These are phyloP conservation scores for Nicotiana tomentosiformis DNA, from an alignment of 257 asterid genomes.

Conservation along the genomic window DNA sequence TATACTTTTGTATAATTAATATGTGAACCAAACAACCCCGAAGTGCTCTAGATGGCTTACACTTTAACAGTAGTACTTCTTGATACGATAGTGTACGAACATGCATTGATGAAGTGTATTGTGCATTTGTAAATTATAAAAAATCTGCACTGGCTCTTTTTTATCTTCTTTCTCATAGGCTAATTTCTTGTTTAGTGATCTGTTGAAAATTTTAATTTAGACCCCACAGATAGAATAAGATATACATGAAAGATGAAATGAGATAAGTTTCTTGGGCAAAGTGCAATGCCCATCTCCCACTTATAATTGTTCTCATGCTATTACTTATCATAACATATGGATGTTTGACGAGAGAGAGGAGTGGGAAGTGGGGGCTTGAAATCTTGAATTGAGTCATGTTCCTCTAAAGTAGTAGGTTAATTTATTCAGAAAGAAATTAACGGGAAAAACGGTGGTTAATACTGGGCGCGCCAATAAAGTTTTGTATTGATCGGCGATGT, in stretches of 20 bases:
- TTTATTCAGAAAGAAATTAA: background rate
- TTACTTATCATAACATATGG: conserved; percentile 21
- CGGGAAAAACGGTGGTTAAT: no score
- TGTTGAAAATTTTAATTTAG: conserved; percentile 24
- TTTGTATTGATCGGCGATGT: no score
- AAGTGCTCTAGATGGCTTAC: background rate
- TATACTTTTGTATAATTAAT: no score
- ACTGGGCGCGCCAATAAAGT: background rate
- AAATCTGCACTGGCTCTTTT: conserved; percentile 3
- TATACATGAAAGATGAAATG: conserved; percentile 41
- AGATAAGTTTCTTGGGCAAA: conserved; percentile 64
- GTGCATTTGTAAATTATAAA: conserved; percentile 1
- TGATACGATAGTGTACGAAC: conserved; percentile 73
- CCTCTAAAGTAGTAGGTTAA: background rate
- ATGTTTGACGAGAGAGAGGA: background rate
- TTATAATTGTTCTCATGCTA: conserved; percentile 20
- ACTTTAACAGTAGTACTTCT: conserved; percentile 8
- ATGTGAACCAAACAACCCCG: no score
- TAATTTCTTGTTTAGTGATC: background rate
- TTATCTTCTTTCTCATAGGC: background rate
- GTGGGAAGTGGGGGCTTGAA: conserved; percentile 14
- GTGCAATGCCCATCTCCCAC: conserved; percentile 52
- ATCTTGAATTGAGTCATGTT: conserved; percentile 7
- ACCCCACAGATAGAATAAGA: conserved; percentile 46
- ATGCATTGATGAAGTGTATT: conserved; percentile 25